Evolutionary conservation across 1,284 basidiomycete genomes (phyloP).

Genomic region (Trichosporon inkin): DNA sequence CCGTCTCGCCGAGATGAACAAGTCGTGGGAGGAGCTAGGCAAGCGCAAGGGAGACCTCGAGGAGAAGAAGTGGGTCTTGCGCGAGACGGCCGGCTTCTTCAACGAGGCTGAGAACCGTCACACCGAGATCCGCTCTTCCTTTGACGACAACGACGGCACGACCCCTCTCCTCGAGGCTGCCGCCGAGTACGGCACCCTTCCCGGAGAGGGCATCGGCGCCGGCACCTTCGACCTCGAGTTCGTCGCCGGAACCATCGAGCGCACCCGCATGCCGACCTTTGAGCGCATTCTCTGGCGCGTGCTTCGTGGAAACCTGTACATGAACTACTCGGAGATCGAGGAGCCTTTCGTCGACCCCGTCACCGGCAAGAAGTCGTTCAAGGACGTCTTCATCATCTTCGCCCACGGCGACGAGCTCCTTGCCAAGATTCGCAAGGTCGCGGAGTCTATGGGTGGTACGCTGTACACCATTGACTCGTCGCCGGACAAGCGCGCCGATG

Average conservation of each 20-base stretch:
- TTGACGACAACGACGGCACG: slow-evolving; percentile 75
- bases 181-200: slow-evolving; percentile 56
- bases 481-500: slow-evolving; percentile 82
- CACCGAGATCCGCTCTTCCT: slow-evolving; percentile 75
- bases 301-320: slow-evolving; percentile 94
- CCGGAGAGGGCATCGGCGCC: slow-evolving; percentile 58
- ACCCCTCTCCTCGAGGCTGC: slow-evolving; percentile 89
- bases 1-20: slow-evolving; percentile 86
- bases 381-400: slow-evolving; percentile 99
- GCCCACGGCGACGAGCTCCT: slow-evolving; percentile 91
- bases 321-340: slow-evolving; percentile 95
- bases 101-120: slow-evolving; percentile 79
- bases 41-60: slow-evolving; percentile 81
- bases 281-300: slow-evolving; percentile 98
- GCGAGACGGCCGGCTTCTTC: slow-evolving; percentile 96
- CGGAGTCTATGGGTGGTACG: slow-evolving; percentile 96
- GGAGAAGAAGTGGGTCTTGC: slow-evolving; percentile 87
- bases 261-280: slow-evolving; percentile 84
- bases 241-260: slow-evolving; percentile 94
- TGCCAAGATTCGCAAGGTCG: slow-evolving; percentile 95
- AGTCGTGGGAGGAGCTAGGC: slow-evolving; percentile 83
- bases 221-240: slow-evolving; percentile 79
- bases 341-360: slow-evolving; percentile 86
- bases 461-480: slow-evolving; percentile 95
- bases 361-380: slow-evolving; percentile 76